Evolutionary conservation across 2,329 filamentous ascomycete species (phyloP), one percentile per base, ranked within the genome.

Genomic region (Arthrinium puccinioides): DNA sequence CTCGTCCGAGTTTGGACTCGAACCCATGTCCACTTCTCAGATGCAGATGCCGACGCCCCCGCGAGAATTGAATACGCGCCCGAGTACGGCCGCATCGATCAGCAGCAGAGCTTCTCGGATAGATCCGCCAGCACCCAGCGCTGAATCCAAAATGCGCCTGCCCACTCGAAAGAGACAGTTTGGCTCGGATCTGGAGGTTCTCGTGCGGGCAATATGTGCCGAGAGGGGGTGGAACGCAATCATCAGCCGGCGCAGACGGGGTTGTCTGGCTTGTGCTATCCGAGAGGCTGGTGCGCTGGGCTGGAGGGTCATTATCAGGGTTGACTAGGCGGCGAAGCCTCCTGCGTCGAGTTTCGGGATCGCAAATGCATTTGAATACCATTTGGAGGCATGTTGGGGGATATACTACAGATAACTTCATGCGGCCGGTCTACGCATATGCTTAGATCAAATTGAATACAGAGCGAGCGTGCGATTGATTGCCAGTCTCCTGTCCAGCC

Each of bases 211-310:
- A 2, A 69, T 86, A 46, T 89, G 85, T 54, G 80, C 84, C 1
- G 78, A 85, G 52, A 77, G 73, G 47, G 84, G 84, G 3, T 81
- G 80, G 69, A 83, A 87, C 54, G 84, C 84, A 16, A 55, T 89
- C 14, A 69, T 89, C 44, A 84, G 80, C 43, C 69, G 82, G 36
- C 67, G 71, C 26, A 74, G 76, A 45, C 69, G 82, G 43, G 83
- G 81, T 1, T 90, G 85, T 53, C 58, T 89, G 24, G 74, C 75
- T 4, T 90, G 85, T 57, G 82, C 82, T 27, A 75, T 90, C 29
- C 71, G 85, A 14, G 84, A 90, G 62, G 84, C 83, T 0, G 77
- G 78, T 5, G 84, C 80, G 4, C 55, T 87, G 40, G 79, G 76
- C 3, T 79, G 85, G 66, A 75, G 73, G 47, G 72, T 87, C 19